Evolutionary conservation across 768 basidiomycete species (phyloP).

Genomic region (Leucocoprinus leucothites): DNA sequence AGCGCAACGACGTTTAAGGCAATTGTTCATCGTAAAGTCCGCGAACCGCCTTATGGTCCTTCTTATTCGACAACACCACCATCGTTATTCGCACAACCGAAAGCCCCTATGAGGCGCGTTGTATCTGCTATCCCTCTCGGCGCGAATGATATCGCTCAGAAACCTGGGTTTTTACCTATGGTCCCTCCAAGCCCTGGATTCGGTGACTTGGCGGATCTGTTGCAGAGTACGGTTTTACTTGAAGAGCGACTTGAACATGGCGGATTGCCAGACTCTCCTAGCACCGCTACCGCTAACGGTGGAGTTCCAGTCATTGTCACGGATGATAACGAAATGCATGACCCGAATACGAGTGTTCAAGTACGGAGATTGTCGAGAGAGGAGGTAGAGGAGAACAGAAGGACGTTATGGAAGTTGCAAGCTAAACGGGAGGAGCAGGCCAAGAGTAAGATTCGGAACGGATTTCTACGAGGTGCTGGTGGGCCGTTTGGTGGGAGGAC

Average conservation of each 20-base stretch:
- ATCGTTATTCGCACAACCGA: slow-evolving; percentile 1
- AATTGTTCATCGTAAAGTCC: slow-evolving; percentile 55
- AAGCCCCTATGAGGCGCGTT: slow-evolving; percentile 14
- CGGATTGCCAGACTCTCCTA: slow-evolving; percentile 29
- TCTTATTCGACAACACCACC: too few relatives aligned
- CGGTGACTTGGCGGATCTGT: slow-evolving; percentile 50
- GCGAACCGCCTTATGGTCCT: too few relatives aligned
- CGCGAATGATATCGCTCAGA: slow-evolving; percentile 23
- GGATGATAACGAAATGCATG: slow-evolving; percentile 16
- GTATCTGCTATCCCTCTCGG: slow-evolving; percentile 29
- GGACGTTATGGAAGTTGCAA: slow-evolving; percentile 22
- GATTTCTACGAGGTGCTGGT: slow-evolving; percentile 28
- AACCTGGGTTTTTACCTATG: neutral
- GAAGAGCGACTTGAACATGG: slow-evolving; percentile 53
- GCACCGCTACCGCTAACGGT: slow-evolving; percentile 16
- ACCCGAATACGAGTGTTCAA: slow-evolving; percentile 15
- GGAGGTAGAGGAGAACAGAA: slow-evolving; percentile 24
- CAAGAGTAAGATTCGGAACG: slow-evolving; percentile 27
- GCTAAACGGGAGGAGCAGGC: slow-evolving; percentile 24
- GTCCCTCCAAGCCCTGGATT: slow-evolving; percentile 42
- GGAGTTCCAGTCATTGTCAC: slow-evolving; percentile 3
- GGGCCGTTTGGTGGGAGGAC: slow-evolving; percentile 15
- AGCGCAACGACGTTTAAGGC: slow-evolving; percentile 41
- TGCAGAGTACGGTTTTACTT: slow-evolving; percentile 57
- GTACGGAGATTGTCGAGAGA: slow-evolving; percentile 13